Conservation (phyloP, 2,329 filamentous ascomycete genomes). For the Ophiognomonia clavigignenti-juglandacearum region DNA sequence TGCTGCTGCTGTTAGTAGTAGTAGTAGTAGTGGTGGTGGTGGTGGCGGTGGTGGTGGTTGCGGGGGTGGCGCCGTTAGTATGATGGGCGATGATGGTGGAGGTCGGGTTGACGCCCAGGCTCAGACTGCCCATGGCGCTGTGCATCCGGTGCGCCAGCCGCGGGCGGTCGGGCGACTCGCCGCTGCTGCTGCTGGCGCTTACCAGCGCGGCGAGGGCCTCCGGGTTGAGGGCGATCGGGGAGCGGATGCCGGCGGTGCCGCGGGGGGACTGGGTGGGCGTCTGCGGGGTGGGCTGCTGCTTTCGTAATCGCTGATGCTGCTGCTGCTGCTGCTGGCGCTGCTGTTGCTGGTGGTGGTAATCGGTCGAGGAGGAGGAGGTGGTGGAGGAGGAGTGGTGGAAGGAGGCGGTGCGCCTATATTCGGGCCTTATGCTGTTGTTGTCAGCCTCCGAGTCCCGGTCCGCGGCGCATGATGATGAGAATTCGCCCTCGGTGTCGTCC, state of each 20-base stretch:
- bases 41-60: too few relatives aligned
- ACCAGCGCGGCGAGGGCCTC: constrained; percentile 25
- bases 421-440: constrained; percentile 35
- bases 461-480: too few relatives aligned
- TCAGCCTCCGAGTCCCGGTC: constrained; percentile 22
- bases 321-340: too few relatives aligned
- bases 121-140: constrained; percentile 30
- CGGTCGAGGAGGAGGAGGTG: too few relatives aligned
- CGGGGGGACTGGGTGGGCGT: constrained; percentile 29
- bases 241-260: constrained; percentile 19
- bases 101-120: not conserved
- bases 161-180: constrained; percentile 39
- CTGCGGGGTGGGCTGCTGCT: constrained; percentile 41
- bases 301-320: too few relatives aligned
- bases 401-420: too few relatives aligned
- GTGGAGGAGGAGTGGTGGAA: too few relatives aligned
- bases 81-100: not conserved
- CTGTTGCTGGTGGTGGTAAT: too few relatives aligned
- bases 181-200: constrained; percentile 19
- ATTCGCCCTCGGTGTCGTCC: constrained; percentile 33
- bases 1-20: too few relatives aligned
- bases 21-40: too few relatives aligned
- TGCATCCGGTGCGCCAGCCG: constrained; percentile 37
- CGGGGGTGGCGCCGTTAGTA: too few relatives aligned
- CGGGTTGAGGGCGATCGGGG: constrained; percentile 29